phyloP scores from a whole-genome alignment of 306 rosid species.

The Potentilla sterilis region DNA sequence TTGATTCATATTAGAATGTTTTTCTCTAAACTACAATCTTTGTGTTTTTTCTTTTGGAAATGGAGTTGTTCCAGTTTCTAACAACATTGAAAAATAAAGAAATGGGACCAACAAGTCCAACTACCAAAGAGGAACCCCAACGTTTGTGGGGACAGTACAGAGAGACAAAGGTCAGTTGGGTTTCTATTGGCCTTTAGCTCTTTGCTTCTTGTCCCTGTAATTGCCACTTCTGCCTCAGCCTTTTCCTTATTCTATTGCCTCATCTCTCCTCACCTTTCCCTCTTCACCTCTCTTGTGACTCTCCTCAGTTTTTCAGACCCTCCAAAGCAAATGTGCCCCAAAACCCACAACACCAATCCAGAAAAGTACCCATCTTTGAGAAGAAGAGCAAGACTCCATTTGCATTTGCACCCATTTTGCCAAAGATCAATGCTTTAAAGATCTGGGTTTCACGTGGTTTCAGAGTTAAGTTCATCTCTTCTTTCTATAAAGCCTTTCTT shows the following conservation, averaged over 20 bases:
- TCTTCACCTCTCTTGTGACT: constrained; percentile 6
- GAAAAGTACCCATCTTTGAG: constrained; percentile 6
- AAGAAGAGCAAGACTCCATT: constrained; percentile 10
- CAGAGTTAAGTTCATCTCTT: constrained; percentile 16
- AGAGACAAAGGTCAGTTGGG: constrained; percentile 22
- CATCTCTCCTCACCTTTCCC: neutral
- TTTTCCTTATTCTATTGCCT: neutral
- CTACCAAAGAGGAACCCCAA: neutral
- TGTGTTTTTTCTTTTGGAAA: neutral
- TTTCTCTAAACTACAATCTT: neutral
- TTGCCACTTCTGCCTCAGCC: constrained; percentile 18
- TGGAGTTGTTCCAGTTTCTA: neutral
- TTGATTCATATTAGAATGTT: constrained; percentile 10
- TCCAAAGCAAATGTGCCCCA: constrained; percentile 15
- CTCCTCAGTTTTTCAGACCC: neutral
- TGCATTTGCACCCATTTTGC: constrained; percentile 8
- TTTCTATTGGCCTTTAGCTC: constrained; percentile 9
- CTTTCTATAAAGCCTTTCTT: constrained; percentile 11
- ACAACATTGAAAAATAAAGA: constrained; percentile 9
- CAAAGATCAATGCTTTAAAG: constrained; percentile 28
- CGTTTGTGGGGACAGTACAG: constrained; percentile 16
- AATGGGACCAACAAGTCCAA: constrained; percentile 7
- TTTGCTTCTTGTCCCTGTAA: constrained; percentile 24
- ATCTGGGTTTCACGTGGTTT: constrained; percentile 28
- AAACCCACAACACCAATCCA: neutral